Base-by-base conservation (phyloP, 345 rosid genomes). In the Barbarea vulgaris region DNA sequence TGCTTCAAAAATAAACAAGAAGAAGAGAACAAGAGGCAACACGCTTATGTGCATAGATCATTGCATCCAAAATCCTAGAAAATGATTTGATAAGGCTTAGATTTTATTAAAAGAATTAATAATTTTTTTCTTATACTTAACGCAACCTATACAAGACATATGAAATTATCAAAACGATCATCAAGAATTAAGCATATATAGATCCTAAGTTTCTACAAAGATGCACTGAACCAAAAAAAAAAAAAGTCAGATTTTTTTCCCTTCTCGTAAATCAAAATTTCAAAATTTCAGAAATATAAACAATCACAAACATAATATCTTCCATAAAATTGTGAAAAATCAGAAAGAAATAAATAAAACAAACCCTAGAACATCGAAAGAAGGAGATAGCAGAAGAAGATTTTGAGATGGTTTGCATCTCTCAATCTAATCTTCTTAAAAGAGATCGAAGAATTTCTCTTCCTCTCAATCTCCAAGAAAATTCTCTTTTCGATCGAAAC, bases 301-400 rank as follows among this genome's bases (percentile, higher is more conserved):
- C 62, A 1, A 31, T 22, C 55, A 33, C 17, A 44, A 66, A 4
- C 14, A 3, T 9, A 11, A 22, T 7, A 24, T 36, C 31, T 21
- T 44, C 24, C 7, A n/a, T 4, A 51, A 51, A 4, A 18, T 2
- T 8, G 17, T 19, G 37, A 63, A 61, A 61, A 39, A 54, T 9
- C 12, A 17, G 64, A 44, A 27, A 42, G 52, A 44, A 33, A 42
- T 42, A n/a, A 34, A 50, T 19, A 4, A 72, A 56, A 68, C 83
- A 34, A 67, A 92, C 96, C 91, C 74, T 77, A 22, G 92, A 78
- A 72, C 91, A 80, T 75, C 87, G 84, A 72, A 90, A 69, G 84
- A 91, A 83, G 72, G 96, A 85, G 91, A 86, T 82, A 52, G 91
- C 86, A 74, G 83, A 86, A 42, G 96, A 90, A 51, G 91, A 89